Conservation (phyloP, 2,329 filamentous ascomycete genomes). For the Clonostachys rosea region DNA sequence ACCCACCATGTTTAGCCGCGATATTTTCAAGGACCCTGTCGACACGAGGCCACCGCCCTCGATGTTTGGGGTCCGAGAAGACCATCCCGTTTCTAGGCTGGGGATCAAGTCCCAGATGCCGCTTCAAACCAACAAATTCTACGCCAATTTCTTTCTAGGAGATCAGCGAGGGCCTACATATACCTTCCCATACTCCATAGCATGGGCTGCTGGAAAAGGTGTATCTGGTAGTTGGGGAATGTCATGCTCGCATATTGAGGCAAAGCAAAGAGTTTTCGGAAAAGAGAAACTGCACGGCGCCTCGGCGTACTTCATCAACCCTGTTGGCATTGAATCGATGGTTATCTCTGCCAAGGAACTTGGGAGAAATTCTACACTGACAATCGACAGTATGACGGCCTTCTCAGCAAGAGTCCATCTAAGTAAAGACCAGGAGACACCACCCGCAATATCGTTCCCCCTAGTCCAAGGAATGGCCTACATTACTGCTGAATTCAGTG, state of each 20-base stretch:
- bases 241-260: conserved; percentile 68
- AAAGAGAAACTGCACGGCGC: conserved; percentile 50
- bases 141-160: conserved; percentile 75
- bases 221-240: conserved; percentile 70
- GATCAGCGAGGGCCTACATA: conserved; percentile 66
- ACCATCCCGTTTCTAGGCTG: conserved; percentile 54
- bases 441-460: conserved; percentile 68
- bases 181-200: conserved; percentile 69
- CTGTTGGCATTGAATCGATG: conserved; percentile 76
- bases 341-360: conserved; percentile 77
- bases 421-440: conserved; percentile 41
- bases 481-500: conserved; percentile 72
- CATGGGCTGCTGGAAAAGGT: conserved; percentile 62
- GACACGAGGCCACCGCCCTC: conserved; percentile 44
- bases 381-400: conserved; percentile 47
- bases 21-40: conserved; percentile 55
- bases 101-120: conserved; percentile 44
- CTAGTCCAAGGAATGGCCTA: conserved; percentile 88
- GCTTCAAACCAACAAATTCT: conserved; percentile 76
- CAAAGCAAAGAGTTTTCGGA: conserved; percentile 63
- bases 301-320: conserved; percentile 71
- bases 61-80: conserved; percentile 37
- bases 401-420: conserved; percentile 67
- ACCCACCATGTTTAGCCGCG: conserved; percentile 17
- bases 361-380: conserved; percentile 50